A percentile compares a stretch with the other conserved stretches of the same genome.
These are phyloP conservation scores for Neurospora sp. DNA, from an alignment of 495 filamentous ascomycete species.

Conservation along the genomic window DNA sequence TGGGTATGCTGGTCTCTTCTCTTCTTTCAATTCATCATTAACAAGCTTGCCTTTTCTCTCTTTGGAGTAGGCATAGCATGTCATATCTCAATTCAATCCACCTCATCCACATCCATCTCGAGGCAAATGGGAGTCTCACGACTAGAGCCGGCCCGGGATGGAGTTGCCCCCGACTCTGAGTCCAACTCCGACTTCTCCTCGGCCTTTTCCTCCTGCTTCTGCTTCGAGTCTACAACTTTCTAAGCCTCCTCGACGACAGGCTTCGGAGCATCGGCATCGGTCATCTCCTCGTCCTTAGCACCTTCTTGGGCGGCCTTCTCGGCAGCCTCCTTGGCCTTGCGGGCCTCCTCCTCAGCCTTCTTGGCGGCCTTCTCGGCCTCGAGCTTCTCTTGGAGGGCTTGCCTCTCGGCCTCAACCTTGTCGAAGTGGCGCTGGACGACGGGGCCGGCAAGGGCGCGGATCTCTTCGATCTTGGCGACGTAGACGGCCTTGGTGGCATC, in stretches of 20 bases:
- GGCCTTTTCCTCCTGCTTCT: background rate
- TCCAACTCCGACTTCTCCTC: background rate
- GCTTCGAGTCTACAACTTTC: background rate
- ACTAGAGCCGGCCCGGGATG: no score
- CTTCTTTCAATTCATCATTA: background rate
- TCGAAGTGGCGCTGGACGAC: constrained; percentile 92
- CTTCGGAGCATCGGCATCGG: constrained; percentile 42
- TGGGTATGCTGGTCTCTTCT: background rate
- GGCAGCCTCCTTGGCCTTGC: constrained; percentile 32
- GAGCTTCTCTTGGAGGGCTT: constrained; percentile 59
- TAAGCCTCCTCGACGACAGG: constrained; percentile 29
- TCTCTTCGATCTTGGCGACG: constrained; percentile 89
- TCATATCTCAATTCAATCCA: background rate
- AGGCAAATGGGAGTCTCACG: no score
- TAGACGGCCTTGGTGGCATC: constrained; percentile 92
- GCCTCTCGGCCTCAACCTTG: constrained; percentile 81
- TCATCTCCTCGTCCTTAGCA: constrained; percentile 46
- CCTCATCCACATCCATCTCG: background rate
- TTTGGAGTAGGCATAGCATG: background rate
- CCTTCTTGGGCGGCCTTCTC: constrained; percentile 25
- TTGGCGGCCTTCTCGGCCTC: constrained; percentile 80
- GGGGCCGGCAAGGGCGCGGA: constrained; percentile 80
- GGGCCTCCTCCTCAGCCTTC: constrained; percentile 55
- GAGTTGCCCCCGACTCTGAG: background rate
- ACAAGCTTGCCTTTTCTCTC: background rate